Conservation (phyloP, 2,329 filamentous ascomycete species). For the Curvularia lunata region DNA sequence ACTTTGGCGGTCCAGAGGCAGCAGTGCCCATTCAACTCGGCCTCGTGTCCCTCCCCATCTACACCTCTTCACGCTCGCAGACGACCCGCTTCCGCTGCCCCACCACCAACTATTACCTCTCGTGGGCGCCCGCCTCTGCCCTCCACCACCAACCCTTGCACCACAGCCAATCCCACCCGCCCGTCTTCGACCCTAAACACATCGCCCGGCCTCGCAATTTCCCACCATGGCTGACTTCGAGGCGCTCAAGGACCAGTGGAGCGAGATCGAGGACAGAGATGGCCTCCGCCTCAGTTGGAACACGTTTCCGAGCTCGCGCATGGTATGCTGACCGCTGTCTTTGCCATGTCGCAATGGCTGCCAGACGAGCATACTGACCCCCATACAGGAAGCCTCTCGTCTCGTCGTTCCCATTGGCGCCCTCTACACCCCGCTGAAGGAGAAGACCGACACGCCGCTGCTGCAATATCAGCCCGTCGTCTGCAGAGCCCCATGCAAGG, state of each 20-base stretch:
- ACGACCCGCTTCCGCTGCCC: constrained; percentile 27
- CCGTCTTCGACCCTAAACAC: neutral
- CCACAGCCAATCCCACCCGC: constrained; percentile 19
- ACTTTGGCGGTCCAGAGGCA: constrained; percentile 18
- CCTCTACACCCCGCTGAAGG: constrained; percentile 93
- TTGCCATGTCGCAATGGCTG: constrained; percentile 13
- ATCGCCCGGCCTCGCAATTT: neutral
- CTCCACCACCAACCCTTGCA: constrained; percentile 27
- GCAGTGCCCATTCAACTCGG: constrained; percentile 15
- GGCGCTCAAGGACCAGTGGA: constrained; percentile 92
- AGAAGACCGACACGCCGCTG: constrained; percentile 86
- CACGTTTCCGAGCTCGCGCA: constrained; percentile 95
- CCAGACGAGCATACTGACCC: constrained; percentile 34
- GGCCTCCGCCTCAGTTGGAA: constrained; percentile 98
- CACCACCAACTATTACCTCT: constrained; percentile 31
- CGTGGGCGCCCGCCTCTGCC: constrained; percentile 42
- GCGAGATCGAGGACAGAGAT: constrained; percentile 94
- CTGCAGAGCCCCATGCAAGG: constrained; percentile 94
- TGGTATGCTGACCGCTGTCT: constrained; percentile 72
- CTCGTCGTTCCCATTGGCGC: constrained; percentile 96
- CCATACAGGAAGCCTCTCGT: constrained; percentile 80
- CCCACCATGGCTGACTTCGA: constrained; percentile 82
- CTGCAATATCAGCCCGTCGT: constrained; percentile 96
- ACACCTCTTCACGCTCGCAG: constrained; percentile 6
- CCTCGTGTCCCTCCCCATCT: constrained; percentile 9